phyloP scores from a whole-genome alignment of 139 green algal species.

The Spirogloea muscicola region DNA sequence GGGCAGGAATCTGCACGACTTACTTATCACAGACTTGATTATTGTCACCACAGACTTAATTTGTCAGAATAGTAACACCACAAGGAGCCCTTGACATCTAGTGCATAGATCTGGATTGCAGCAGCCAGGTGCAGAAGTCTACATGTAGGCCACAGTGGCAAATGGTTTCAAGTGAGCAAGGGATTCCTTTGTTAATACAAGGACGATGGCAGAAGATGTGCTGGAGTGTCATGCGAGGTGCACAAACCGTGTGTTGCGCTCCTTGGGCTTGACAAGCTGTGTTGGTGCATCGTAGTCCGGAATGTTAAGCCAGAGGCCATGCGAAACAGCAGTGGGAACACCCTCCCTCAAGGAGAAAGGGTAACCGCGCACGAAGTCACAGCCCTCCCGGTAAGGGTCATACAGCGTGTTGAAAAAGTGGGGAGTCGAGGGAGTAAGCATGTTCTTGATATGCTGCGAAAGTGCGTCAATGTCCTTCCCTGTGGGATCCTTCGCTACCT shows the following conservation, averaged over 20 bases:
- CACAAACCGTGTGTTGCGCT: conserved; percentile 86
- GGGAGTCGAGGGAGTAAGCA: conserved; percentile 84
- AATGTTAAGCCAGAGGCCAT: conserved; percentile 96
- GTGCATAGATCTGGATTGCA: too few species aligned
- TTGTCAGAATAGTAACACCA: too few species aligned
- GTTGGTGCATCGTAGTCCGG: conserved; percentile 97
- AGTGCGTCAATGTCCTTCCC: conserved; percentile 87
- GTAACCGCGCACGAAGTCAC: conserved; percentile 83
- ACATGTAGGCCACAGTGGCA: too few species aligned
- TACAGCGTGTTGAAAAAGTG: conserved; percentile 99
- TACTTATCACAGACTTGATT: too few species aligned
- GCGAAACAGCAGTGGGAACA: conserved; percentile 81
- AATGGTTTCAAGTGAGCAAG: background rate
- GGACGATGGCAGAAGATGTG: too few species aligned
- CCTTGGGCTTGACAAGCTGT: conserved; percentile 93
- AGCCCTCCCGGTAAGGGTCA: conserved; percentile 77
- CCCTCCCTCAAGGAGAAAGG: conserved; percentile 83
- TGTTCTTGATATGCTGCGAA: conserved; percentile 92
- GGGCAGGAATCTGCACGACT: background rate
- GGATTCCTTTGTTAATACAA: too few species aligned
- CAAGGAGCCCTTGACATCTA: too few species aligned
- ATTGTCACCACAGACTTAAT: too few species aligned
- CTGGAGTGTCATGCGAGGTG: too few species aligned
- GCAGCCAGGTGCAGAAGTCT: too few species aligned
- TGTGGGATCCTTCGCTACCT: conserved; percentile 51